Evolutionary conservation across 2,329 filamentous ascomycete species (phyloP).

Genomic region (Aurifilum marmelostoma): DNA sequence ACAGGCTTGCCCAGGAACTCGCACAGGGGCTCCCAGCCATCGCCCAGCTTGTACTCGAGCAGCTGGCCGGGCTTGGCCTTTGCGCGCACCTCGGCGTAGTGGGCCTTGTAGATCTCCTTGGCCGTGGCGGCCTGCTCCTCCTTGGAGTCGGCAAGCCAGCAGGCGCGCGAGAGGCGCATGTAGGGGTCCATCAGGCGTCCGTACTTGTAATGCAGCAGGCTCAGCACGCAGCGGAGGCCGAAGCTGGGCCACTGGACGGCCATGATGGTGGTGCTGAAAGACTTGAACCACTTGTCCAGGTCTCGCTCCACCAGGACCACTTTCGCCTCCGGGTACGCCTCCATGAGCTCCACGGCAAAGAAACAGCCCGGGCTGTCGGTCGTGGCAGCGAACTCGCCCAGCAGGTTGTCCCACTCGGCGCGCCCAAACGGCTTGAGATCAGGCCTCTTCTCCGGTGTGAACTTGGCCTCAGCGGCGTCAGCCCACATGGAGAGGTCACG

Average conservation of each 20-base stretch:
- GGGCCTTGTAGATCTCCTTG: slow-evolving; percentile 24
- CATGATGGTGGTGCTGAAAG: slow-evolving; percentile 31
- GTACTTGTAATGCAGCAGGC: slow-evolving; percentile 20
- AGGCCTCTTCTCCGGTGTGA: slow-evolving; percentile 19
- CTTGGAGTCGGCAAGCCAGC: slow-evolving; percentile 13
- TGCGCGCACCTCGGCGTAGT: slow-evolving; percentile 23
- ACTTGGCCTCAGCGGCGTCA: slow-evolving; percentile 25
- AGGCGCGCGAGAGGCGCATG: slow-evolving; percentile 15
- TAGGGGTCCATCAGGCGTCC: slow-evolving; percentile 25
- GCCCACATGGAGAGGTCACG: slow-evolving; percentile 26
- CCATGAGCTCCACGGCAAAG: slow-evolving; percentile 41
- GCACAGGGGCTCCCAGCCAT: slow-evolving; percentile 29
- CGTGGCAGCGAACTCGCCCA: slow-evolving; percentile 20
- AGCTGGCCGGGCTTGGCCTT: slow-evolving; percentile 17
- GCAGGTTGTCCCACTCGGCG: slow-evolving; percentile 25
- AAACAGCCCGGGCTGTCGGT: slow-evolving; percentile 27
- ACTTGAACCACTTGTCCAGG: slow-evolving; percentile 38
- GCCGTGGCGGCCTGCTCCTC: slow-evolving; percentile 24
- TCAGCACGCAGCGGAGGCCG: slow-evolving; percentile 20
- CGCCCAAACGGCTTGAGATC: slow-evolving; percentile 20
- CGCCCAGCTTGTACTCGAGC: slow-evolving; percentile 26
- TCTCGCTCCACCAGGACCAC: slow-evolving; percentile 44
- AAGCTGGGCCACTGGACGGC: slow-evolving; percentile 20
- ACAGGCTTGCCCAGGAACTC: slow-evolving; percentile 26
- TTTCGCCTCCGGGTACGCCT: slow-evolving; percentile 48